A percentile compares a stretch with the other conserved stretches of the same genome.
phyloP scores from a whole-genome alignment of 805 yeast genomes.

The Torulaspora indica region DNA sequence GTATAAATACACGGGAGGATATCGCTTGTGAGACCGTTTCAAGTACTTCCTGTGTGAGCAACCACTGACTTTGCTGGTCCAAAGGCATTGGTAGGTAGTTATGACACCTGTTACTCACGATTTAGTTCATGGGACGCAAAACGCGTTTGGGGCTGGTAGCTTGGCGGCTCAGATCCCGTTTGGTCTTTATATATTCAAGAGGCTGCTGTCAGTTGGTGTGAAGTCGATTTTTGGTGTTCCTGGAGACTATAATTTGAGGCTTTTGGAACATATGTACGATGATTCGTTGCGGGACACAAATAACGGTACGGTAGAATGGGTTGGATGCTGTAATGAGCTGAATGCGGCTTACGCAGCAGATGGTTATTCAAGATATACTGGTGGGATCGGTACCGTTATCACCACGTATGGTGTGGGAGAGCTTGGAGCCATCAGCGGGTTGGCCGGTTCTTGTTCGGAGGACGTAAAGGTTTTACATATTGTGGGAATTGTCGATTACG shows the following conservation, averaged over 20 bases:
- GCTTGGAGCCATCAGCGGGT: conserved; percentile 69
- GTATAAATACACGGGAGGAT: not conserved
- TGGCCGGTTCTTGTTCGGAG: conserved; percentile 81
- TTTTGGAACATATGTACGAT: conserved; percentile 63
- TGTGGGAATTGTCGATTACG: conserved; percentile 46
- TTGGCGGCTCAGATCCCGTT: conserved; percentile 39
- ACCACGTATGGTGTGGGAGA: conserved; percentile 80
- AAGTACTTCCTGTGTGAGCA: no score
- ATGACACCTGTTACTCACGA: conserved; percentile 14
- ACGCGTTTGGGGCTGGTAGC: not conserved
- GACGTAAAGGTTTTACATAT: conserved; percentile 72
- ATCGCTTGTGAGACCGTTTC: no score
- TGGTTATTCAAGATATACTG: conserved; percentile 66
- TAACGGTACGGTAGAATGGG: conserved; percentile 47
- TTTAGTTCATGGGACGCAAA: conserved; percentile 1
- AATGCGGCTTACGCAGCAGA: conserved; percentile 89
- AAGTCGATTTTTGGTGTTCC: conserved; percentile 71
- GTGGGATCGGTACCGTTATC: conserved; percentile 29
- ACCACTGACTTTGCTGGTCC: not conserved
- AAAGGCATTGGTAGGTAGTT: not conserved
- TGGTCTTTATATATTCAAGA: conserved; percentile 60
- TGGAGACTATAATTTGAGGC: conserved; percentile 66
- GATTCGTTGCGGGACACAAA: conserved; percentile 15
- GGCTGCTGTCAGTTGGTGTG: conserved; percentile 52
- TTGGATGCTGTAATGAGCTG: conserved; percentile 83